A percentile compares a stretch with the other conserved stretches of the same genome.
Evolutionary conservation across 2,329 filamentous ascomycete species (phyloP).

Genomic region (Ceratocystis albifundus): DNA sequence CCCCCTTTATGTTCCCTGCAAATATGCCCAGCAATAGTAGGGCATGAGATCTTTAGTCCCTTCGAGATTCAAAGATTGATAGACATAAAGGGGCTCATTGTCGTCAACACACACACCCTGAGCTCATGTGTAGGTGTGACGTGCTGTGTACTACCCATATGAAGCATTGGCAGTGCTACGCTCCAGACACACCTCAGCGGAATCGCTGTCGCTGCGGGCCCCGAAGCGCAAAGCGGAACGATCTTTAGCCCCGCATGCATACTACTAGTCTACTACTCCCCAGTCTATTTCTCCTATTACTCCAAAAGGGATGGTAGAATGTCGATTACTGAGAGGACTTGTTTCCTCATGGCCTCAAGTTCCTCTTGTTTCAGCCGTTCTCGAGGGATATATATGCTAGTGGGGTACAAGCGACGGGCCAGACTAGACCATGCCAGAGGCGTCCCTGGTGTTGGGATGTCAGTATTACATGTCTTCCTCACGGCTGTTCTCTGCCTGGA

Average conservation of each 20-base stretch:
- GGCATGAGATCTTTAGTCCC: too few relatives aligned
- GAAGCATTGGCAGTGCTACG: background rate
- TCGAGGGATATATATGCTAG: background rate
- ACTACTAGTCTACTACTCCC: too few relatives aligned
- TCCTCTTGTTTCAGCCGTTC: background rate
- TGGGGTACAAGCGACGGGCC: background rate
- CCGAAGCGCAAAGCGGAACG: conserved; percentile 4
- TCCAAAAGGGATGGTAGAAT: background rate
- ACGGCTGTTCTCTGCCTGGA: background rate
- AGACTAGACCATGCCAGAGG: background rate
- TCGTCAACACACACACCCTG: too few relatives aligned
- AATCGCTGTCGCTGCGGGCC: background rate
- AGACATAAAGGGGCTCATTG: too few relatives aligned
- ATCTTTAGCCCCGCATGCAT: background rate
- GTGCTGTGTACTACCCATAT: conserved; percentile 1
- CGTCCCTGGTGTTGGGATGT: background rate
- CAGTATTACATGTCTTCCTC: background rate
- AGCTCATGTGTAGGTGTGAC: background rate
- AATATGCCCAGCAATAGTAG: too few relatives aligned
- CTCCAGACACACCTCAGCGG: background rate
- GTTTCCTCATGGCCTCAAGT: background rate
- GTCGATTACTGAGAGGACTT: too few relatives aligned
- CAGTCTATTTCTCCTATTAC: background rate
- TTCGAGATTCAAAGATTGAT: too few relatives aligned
- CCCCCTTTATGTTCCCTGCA: background rate